Base-by-base conservation (phyloP, 202 grass and related monocot species). In the Setaria viridis region DNA sequence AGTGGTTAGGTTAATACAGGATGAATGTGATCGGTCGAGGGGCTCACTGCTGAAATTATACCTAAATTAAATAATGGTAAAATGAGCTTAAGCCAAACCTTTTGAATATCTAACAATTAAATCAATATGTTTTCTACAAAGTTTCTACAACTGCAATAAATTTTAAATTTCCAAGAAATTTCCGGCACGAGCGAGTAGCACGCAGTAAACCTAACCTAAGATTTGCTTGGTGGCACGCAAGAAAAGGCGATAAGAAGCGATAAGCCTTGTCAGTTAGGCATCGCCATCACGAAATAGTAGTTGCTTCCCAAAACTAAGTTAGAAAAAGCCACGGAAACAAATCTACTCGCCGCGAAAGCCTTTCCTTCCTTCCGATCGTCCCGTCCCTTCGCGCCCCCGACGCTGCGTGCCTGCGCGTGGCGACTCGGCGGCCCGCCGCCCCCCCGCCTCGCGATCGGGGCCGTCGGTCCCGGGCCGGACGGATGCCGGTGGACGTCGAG, bases 401-500 rank as follows among this genome's bases (percentile, higher is more conserved):
- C 32, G 20, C 66, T 72, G 79, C 35, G 55, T 45, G 39, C 4
- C 4, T 41, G 50, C 51, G 60, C 60, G 84, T 6, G 76, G 76
- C 67, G 65, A 42, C 56, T 43, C 20, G 54, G 67, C 39, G n/a
- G 19, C 50, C 66, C 20, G 49, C 34, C 69, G 45, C 16, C 20
- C 20, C 53, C 55, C 2, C 19, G 20, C 43, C 68, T 43, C 12
- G 82, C 53, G 67, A 78, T 82, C 58, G 35, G 49, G 63, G 39
- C 57, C 13, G 78, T 85, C 74, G 51, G 75, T 48, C 62, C 19
- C 19, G 4, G 35, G 13, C 13, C 60, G 59, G 62, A 79, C 77
- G 86, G 75, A 92, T 92, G 91, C 76, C 67, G 29, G 84, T 84
- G 14, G 84, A 82, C 80, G 80, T 89, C 45, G 86, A 74, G 78